phyloP scores from a whole-genome alignment of 495 filamentous ascomycete species.

The Sporormia fimetaria region DNA sequence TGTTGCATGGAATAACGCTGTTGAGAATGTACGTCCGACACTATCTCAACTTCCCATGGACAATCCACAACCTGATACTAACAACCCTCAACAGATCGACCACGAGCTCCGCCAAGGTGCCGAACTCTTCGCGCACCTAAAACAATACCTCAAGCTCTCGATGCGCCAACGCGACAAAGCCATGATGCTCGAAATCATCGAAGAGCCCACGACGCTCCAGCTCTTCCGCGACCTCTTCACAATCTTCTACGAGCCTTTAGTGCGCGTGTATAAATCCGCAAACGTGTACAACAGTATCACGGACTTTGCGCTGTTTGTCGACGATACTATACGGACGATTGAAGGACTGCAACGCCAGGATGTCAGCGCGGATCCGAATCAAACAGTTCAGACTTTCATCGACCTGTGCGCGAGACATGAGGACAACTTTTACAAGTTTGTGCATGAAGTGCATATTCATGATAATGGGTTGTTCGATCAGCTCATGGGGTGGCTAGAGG shows the following conservation, averaged over 20 bases:
- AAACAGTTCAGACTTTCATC: conserved; percentile 97
- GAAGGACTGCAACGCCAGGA: conserved; percentile 85
- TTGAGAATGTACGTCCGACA: conserved; percentile 75
- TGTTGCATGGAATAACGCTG: conserved; percentile 90
- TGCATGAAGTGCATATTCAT: conserved; percentile 96
- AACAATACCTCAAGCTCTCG: conserved; percentile 88
- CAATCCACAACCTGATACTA: conserved; percentile 16
- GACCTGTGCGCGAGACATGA: conserved; percentile 92
- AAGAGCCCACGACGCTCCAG: conserved; percentile 86
- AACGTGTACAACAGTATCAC: conserved; percentile 96
- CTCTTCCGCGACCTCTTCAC: conserved; percentile 94
- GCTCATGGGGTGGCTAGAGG: conserved; percentile 93
- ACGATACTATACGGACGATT: conserved; percentile 82
- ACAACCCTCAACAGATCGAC: conserved; percentile 37
- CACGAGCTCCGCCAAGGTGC: conserved; percentile 79
- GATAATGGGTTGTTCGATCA: conserved; percentile 93
- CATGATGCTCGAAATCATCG: conserved; percentile 93
- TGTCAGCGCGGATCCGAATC: conserved; percentile 87
- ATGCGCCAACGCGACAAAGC: conserved; percentile 86
- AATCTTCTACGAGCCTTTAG: conserved; percentile 95
- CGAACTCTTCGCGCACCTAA: conserved; percentile 82
- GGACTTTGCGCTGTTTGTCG: conserved; percentile 84
- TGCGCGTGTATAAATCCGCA: conserved; percentile 95
- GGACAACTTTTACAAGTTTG: conserved; percentile 95
- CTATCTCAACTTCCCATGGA: no score